Conservation (phyloP, 129 eudicot species). For the Pseudognaphalium luteoalbum region DNA sequence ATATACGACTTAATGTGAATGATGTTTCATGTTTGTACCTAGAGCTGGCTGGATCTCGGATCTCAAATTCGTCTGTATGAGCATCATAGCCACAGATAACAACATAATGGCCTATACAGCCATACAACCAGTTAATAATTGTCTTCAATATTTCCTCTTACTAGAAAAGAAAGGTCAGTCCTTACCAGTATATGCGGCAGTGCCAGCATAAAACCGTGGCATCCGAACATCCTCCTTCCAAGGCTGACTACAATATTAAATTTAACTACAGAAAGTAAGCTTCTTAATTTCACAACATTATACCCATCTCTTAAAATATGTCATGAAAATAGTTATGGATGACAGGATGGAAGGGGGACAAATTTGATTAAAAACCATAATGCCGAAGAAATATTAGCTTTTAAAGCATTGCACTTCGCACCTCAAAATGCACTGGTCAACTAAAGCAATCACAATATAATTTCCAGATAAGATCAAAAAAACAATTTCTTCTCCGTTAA, state of each 20-base stretch:
- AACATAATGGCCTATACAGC: conserved; percentile 76
- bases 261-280: conserved; percentile 9
- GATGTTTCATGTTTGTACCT: conserved; percentile 41
- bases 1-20: neutral
- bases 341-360: neutral
- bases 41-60: conserved; percentile 97
- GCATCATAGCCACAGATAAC: conserved; percentile 94
- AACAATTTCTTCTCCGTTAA: conserved; percentile 71
- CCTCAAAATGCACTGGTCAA: conserved; percentile 89
- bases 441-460: conserved; percentile 80
- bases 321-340: neutral
- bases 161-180: conserved; percentile 13
- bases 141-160: neutral
- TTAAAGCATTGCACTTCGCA: conserved; percentile 51
- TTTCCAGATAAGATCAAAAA: conserved; percentile 78
- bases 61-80: conserved; percentile 75
- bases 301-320: neutral
- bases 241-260: conserved; percentile 50
- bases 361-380: too few species aligned
- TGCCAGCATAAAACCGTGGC: conserved; percentile 53
- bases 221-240: conserved; percentile 67
- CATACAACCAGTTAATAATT: conserved; percentile 6
- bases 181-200: conserved; percentile 79
- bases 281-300: conserved; percentile 3
- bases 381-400: neutral